Conservation (phyloP, 805 yeast species). For the Yarrowia porcina region DNA sequence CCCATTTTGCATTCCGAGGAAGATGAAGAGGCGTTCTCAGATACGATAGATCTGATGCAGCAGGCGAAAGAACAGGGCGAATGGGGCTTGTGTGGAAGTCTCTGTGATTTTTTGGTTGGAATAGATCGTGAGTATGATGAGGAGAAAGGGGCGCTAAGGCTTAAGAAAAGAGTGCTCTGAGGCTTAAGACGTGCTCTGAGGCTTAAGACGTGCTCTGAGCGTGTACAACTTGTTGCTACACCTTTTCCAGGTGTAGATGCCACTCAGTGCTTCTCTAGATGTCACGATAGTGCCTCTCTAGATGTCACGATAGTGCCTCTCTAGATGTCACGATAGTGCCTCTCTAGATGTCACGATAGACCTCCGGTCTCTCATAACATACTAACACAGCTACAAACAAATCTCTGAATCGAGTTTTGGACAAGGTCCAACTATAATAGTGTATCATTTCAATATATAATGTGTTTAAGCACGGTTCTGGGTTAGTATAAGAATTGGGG, state of each 20-base stretch:
- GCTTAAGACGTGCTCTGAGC: too few species aligned
- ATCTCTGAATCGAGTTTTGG: constrained; percentile 15
- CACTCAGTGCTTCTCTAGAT: too few species aligned
- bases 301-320: too few species aligned
- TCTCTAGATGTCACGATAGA: too few species aligned
- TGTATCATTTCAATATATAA: constrained; percentile 20
- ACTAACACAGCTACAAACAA: constrained; percentile 24
- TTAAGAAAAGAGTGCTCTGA: too few species aligned
- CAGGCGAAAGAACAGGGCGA: constrained; percentile 39
- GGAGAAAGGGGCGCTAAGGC: too few species aligned
- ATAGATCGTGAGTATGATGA: constrained; percentile 34
- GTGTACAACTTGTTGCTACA: too few species aligned
- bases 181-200: too few species aligned
- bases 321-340: too few species aligned
- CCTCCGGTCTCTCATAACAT: too few species aligned
- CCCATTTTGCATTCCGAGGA: constrained; percentile 41
- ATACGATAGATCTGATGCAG: constrained; percentile 36
- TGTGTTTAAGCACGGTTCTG: constrained; percentile 11
- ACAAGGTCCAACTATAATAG: constrained; percentile 24
- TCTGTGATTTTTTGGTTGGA: constrained; percentile 42
- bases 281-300: too few species aligned
- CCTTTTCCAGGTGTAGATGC: too few species aligned
- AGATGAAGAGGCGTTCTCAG: constrained; percentile 33
- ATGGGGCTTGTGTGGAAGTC: constrained; percentile 40
- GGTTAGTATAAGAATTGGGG: not conserved